Evolutionary conservation across 306 rosid species (phyloP).

Genomic region (Pueraria montana): DNA sequence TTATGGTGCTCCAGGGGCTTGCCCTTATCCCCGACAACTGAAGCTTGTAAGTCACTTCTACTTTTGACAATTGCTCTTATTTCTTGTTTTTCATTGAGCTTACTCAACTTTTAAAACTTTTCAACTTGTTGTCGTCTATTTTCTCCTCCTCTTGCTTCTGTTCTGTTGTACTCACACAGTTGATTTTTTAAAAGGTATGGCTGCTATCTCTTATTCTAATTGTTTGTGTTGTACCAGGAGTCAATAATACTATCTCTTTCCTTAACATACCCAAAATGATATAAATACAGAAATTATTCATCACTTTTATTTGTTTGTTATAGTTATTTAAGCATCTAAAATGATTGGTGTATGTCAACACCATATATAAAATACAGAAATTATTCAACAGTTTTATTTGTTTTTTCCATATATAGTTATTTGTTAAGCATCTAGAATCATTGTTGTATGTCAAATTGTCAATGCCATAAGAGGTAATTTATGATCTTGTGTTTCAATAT

Average conservation of each 20-base stretch:
- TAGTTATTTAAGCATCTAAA: slow-evolving; percentile 13
- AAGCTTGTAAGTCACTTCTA: slow-evolving; percentile 67
- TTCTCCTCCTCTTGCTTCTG: slow-evolving; percentile 10
- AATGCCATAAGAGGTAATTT: background rate
- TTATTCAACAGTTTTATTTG: background rate
- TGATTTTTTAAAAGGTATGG: slow-evolving; percentile 24
- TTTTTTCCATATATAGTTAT: background rate
- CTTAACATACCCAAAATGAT: background rate
- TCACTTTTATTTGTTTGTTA: slow-evolving; percentile 13
- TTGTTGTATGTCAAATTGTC: background rate
- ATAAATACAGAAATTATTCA: slow-evolving; percentile 4
- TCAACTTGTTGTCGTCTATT: slow-evolving; percentile 28
- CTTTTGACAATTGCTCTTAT: slow-evolving; percentile 24
- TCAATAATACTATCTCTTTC: slow-evolving; percentile 22
- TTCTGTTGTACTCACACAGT: background rate
- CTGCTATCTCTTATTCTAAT: background rate
- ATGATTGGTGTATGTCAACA: background rate
- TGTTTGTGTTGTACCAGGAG: background rate
- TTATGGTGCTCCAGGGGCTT: slow-evolving; percentile 88
- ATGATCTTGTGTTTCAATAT: slow-evolving; percentile 21
- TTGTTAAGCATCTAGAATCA: slow-evolving; percentile 34
- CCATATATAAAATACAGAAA: background rate
- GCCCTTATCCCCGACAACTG: slow-evolving; percentile 85
- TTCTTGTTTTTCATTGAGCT: slow-evolving; percentile 39
- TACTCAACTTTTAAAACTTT: slow-evolving; percentile 29